Percentiles rank a stretch among this genome's conserved stretches.
Evolutionary conservation across 2,329 filamentous ascomycete genomes (phyloP).

Genomic region (Elsinoe batatas): DNA sequence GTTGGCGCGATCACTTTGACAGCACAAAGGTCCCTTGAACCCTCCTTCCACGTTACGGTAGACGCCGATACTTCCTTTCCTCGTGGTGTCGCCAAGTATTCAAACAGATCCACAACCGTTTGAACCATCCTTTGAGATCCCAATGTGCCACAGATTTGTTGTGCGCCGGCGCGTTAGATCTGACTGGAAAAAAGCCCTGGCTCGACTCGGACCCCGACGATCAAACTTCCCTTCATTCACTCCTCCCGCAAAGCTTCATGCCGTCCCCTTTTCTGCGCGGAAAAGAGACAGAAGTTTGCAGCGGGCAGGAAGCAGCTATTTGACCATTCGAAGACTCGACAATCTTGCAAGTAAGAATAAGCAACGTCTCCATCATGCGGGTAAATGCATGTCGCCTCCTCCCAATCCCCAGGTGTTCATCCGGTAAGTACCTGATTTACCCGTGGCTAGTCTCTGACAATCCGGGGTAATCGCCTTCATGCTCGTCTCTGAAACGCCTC

Average conservation of each 20-base stretch:
- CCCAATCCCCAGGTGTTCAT: constrained; percentile 6
- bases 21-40: background rate
- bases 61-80: background rate
- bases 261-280: background rate
- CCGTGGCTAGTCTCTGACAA: constrained; percentile 4
- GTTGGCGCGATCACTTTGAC: constrained; percentile 7
- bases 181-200: background rate
- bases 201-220: background rate
- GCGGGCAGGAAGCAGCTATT: background rate
- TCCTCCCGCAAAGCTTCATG: background rate
- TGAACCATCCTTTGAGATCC: background rate
- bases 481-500: constrained; percentile 1
- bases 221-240: constrained; percentile 1
- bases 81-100: background rate
- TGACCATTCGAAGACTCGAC: background rate
- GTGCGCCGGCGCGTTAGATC: background rate
- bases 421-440: constrained; percentile 12
- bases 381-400: background rate
- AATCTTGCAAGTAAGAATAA: background rate
- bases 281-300: background rate
- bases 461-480: constrained; percentile 1
- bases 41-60: background rate
- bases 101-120: constrained; percentile 3
- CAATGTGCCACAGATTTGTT: background rate
- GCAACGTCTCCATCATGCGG: background rate